Conservation (phyloP, 1,139 yeast species). For the Pneumocystis jirovecii region DNA sequence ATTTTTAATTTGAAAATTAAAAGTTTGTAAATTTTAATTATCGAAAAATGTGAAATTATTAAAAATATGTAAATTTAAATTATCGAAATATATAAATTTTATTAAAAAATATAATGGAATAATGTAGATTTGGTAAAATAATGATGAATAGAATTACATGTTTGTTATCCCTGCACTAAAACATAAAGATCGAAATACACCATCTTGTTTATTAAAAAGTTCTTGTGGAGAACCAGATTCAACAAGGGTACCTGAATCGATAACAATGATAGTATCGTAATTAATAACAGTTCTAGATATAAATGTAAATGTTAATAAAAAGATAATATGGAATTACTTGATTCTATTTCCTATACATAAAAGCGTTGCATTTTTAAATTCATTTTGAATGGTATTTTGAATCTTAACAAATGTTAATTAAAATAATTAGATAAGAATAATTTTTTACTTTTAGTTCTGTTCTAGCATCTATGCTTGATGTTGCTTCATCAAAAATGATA, state of each 20-base stretch:
- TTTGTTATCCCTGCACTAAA: slow-evolving; percentile 39
- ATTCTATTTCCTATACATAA: slow-evolving; percentile 90
- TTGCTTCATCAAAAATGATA: slow-evolving; percentile 83
- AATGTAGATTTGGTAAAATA: background rate
- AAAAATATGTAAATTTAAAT: background rate
- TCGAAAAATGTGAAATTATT: background rate
- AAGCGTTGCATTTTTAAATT: slow-evolving; percentile 77
- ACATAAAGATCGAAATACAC: slow-evolving; percentile 65
- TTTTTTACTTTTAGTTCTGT: slow-evolving; percentile 44
- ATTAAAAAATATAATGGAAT: background rate
- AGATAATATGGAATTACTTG: slow-evolving; percentile 24
- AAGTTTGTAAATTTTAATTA: background rate
- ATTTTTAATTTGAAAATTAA: background rate
- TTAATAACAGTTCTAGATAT: slow-evolving; percentile 42
- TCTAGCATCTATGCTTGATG: slow-evolving; percentile 94
- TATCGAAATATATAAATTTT: background rate
- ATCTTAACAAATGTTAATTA: slow-evolving; percentile 26
- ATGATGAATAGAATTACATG: background rate
- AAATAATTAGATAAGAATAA: background rate
- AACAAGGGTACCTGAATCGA: slow-evolving; percentile 70
- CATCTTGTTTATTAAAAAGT: slow-evolving; percentile 49
- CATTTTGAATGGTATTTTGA: slow-evolving; percentile 74
- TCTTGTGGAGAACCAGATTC: slow-evolving; percentile 74
- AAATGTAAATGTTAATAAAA: background rate
- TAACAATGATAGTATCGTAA: slow-evolving; percentile 72